Evolutionary conservation across 2,329 filamentous ascomycete genomes (phyloP), one percentile per base, ranked within the genome.

Genomic region (Paraphaeosphaeria minitans): DNA sequence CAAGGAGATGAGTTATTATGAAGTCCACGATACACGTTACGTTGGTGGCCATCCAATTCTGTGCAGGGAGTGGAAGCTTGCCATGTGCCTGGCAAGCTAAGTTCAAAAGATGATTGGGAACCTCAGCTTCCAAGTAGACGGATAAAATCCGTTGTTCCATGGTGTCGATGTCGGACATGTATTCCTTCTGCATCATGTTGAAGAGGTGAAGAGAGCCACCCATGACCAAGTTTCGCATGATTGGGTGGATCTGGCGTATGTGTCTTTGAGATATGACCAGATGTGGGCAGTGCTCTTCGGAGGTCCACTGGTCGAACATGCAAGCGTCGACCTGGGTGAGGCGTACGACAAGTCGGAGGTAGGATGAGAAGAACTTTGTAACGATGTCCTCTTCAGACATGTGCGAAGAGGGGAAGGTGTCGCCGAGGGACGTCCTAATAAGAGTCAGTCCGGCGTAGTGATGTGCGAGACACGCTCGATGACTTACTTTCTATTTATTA

Each of bases 191-290:
- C 16, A 76, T 52, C 21, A 74, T 27, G 16, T 67, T 61, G 31
- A 74, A 75, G 2, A 70, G 12, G 65, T 61, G 1, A 57, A 48
- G 33, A 66, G 70, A 13, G 73, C 72, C 6, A 49, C 37, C 33
- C 9, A 4, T 16, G 13, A 35, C 10, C 10, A 45, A 35, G 27
- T 45, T 29, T 29, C 70, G 69, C 41, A 75, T 49, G 6, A 76
- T 64, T 12, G 59, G 57, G 46, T 57, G 47, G 12, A 75, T 42
- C 14, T 69, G 60, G 14, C 67, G 66, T 16, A 77, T 35, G 58
- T 77, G 74, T 56, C 67, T 74, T 22, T 66, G 61, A 59, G 63
- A 66, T 13, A 75, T 46, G n/a, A 75, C 53, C 19, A 62, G 57
- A 16, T 53, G 55, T 12, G 58, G 53, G 47, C 63, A 68, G 14